Conservation (phyloP, 371 early-diverging fungal species). For the Mucor piriformis region DNA sequence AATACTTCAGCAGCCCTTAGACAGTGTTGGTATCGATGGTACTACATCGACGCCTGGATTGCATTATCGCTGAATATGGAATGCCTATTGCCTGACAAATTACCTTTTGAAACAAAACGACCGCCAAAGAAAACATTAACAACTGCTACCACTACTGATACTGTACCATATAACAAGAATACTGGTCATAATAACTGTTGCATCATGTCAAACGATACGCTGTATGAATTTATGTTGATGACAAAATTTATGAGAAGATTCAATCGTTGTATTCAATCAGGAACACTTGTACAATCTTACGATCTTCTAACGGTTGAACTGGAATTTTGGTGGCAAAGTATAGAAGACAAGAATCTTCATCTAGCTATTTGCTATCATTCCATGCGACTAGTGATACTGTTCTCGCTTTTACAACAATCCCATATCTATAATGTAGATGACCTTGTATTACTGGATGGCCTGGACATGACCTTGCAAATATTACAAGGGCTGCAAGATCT, state of each 20-base stretch:
- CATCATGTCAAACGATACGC: conserved; percentile 16
- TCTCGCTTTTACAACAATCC: conserved; percentile 27
- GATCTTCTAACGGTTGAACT: conserved; percentile 15
- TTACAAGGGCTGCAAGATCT: conserved; percentile 37
- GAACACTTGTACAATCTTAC: conserved; percentile 25
- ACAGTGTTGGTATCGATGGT: conserved; percentile 41
- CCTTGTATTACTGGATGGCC: conserved; percentile 35
- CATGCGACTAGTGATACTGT: conserved; percentile 42
- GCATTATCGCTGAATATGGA: conserved; percentile 35
- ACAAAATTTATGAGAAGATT: conserved; percentile 43
- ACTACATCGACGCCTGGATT: conserved; percentile 50
- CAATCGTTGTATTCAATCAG: conserved; percentile 30
- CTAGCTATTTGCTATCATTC: conserved; percentile 44
- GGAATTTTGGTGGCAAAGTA: conserved; percentile 28
- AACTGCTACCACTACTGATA: too few species aligned
- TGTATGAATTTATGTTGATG: conserved; percentile 29
- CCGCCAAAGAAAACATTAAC: background rate
- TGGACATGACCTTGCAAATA: conserved; percentile 34
- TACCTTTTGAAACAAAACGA: conserved; percentile 18
- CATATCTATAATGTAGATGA: background rate
- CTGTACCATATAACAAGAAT: background rate
- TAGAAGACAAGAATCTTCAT: conserved; percentile 17
- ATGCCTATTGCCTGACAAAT: conserved; percentile 33
- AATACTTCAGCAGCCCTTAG: background rate
- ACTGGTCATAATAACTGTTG: background rate